Evolutionary conservation across 2,329 filamentous ascomycete species (phyloP), one percentile per base, ranked within the genome.

Genomic region (Cordyceps javanica): DNA sequence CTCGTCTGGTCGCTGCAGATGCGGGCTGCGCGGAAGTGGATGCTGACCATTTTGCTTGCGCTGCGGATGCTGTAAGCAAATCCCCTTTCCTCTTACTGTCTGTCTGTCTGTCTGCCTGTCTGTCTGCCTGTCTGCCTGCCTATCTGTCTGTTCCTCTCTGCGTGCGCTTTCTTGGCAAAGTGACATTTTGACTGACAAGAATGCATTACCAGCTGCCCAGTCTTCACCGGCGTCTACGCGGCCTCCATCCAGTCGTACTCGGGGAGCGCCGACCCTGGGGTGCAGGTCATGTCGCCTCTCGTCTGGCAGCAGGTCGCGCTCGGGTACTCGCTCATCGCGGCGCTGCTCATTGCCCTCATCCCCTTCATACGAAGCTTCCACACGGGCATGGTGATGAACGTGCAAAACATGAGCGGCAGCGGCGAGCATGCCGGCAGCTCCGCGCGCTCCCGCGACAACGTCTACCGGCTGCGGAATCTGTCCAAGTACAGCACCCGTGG

Each of bases 361-460:
- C 60, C 60, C 19, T 64, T 64, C 19, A 55, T 65, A 54, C 62
- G 59, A 32, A 62, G 62, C 30, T 62, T 66, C 44, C 56, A 59
- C 54, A 57, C 54, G 8, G 57, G 60, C 26, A 59, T 64, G 49
- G 49, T 50, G 38, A 39, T 60, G 38, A 53, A 58, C 14, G 57
- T 58, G 41, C 41, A 36, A 16, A 48, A 54, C 39, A 53, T 58
- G 38, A 42, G 46, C 49, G 28, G 38, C 32, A 38, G 23, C 50
- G 49, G 46, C 32, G 41, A 39, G 21, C n/a, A 44, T n/a, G 28
- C 23, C 10, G 55, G 55, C 38, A 52, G 48, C 48, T 51, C 46
- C 2, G 46, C 32, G 21, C 52, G 52, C 28, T 55, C 52, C 52
- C 26, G 52, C 41, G 52, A 55, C 41, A 55, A 21, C 16, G 41